These are phyloP conservation scores for Yamadazyma diddensiae DNA, from an alignment of 1,139 yeast genomes.

Conservation along the genomic window DNA sequence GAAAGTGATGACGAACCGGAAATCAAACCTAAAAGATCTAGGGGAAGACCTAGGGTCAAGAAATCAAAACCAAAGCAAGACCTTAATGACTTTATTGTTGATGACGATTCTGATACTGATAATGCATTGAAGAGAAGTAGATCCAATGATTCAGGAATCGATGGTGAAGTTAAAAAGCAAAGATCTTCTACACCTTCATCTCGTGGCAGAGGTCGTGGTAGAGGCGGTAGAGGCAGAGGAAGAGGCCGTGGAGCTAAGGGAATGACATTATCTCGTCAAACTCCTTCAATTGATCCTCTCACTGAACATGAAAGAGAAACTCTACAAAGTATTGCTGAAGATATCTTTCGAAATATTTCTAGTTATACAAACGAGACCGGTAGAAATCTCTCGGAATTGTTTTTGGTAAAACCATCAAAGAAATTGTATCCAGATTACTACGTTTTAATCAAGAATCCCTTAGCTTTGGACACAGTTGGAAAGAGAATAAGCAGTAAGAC, in stretches of 20 bases:
- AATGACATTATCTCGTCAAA: conserved; percentile 25
- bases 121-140: conserved; percentile 9
- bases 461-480: conserved; percentile 68
- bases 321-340: conserved; percentile 40
- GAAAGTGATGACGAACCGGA: conserved; percentile 32
- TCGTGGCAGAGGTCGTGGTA: conserved; percentile 24
- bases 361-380: conserved; percentile 43
- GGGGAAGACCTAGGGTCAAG: conserved; percentile 22
- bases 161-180: conserved; percentile 21
- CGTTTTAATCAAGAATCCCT: conserved; percentile 72
- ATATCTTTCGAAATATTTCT: conserved; percentile 44
- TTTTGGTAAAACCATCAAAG: conserved; percentile 67
- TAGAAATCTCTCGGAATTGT: conserved; percentile 54
- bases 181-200: conserved; percentile 26
- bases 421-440: conserved; percentile 85
- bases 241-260: conserved; percentile 10
- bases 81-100: conserved; percentile 14
- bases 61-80: conserved; percentile 26
- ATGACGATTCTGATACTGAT: conserved; percentile 14
- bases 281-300: conserved; percentile 41
- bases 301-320: conserved; percentile 39
- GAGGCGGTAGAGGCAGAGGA: conserved; percentile 19
- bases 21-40: conserved; percentile 20
- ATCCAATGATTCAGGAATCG: conserved; percentile 9
- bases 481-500: conserved; percentile 54